Evolutionary conservation across 768 basidiomycete genomes (phyloP).

Genomic region (Mycena maculata): DNA sequence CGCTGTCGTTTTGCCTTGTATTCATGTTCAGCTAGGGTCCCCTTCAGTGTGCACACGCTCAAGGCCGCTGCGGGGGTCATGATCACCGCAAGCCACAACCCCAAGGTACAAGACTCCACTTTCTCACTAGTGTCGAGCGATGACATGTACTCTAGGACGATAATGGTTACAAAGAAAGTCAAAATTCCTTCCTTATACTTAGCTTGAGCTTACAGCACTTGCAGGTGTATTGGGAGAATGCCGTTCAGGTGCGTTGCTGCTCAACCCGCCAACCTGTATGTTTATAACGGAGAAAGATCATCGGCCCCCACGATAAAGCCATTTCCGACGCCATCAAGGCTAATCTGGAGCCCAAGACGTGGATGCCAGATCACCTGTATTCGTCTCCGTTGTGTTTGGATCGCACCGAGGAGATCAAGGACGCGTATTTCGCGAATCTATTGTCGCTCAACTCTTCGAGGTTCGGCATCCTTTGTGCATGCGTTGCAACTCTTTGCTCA

Average conservation of each 20-base stretch:
- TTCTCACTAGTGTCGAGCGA: background rate
- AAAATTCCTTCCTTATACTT: background rate
- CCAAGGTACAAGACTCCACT: conserved; percentile 63
- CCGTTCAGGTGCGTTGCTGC: conserved; percentile 69
- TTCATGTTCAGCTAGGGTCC: conserved; percentile 64
- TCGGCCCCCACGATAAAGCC: conserved; percentile 83
- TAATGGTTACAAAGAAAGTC: conserved; percentile 85
- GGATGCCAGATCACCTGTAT: conserved; percentile 50
- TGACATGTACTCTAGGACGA: conserved; percentile 65
- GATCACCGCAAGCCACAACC: conserved; percentile 96
- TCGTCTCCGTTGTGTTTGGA: conserved; percentile 63
- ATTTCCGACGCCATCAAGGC: conserved; percentile 74
- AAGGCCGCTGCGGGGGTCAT: conserved; percentile 86
- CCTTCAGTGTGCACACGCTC: conserved; percentile 76
- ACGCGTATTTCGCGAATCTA: conserved; percentile 65
- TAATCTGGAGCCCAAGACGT: conserved; percentile 67
- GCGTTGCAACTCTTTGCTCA: background rate
- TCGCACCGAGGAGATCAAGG: conserved; percentile 67
- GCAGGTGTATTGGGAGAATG: conserved; percentile 92
- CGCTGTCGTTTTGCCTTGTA: background rate
- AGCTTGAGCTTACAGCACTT: conserved; percentile 14
- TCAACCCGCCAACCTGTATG: background rate
- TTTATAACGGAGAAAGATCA: conserved; percentile 65
- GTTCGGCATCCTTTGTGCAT: background rate
- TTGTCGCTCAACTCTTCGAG: conserved; percentile 41